These are phyloP conservation scores for Closterium sp. DNA, from an alignment of 139 green algal species.

Conservation along the genomic window DNA sequence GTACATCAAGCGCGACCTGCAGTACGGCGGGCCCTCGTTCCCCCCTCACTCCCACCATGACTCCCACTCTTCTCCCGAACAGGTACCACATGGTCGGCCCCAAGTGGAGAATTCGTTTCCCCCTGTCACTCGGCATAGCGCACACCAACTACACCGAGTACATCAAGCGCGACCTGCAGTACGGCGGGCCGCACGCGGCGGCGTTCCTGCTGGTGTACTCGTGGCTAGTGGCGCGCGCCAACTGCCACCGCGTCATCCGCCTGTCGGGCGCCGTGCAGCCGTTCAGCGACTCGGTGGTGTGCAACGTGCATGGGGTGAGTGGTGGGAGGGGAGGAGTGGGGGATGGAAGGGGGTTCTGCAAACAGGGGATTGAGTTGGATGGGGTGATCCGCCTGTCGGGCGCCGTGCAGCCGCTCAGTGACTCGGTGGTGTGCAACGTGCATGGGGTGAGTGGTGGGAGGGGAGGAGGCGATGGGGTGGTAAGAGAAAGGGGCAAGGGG, in stretches of 20 bases:
- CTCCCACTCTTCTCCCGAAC: not conserved
- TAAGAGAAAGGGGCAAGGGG: not conserved
- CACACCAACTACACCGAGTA: slow-evolving; percentile 99
- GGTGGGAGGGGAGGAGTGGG: not conserved
- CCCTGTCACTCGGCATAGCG: slow-evolving; percentile 91
- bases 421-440: slow-evolving; percentile 9
- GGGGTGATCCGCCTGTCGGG: not conserved
- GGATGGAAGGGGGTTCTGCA: not conserved
- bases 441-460: not conserved
- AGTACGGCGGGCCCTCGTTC: slow-evolving; percentile 47
- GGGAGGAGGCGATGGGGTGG: not conserved
- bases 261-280: slow-evolving; percentile 39
- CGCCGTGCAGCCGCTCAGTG: not conserved
- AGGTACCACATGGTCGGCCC: slow-evolving; percentile 81
- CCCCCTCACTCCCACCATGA: not conserved
- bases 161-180: slow-evolving; percentile 67
- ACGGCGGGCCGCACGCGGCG: slow-evolving; percentile 31
- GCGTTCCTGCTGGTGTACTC: slow-evolving; percentile 19
- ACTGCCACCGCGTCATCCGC: slow-evolving; percentile 38
- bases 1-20: slow-evolving; percentile 77
- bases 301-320: slow-evolving; percentile 50
- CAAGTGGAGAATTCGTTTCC: slow-evolving; percentile 92
- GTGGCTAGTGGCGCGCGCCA: slow-evolving; percentile 12
- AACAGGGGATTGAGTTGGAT: not conserved
- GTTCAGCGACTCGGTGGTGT: slow-evolving; percentile 35